A percentile compares a stretch with the other conserved stretches of the same genome.
Evolutionary conservation across 352 stramenopile species (phyloP).

Genomic region (Globisporangium lucens): DNA sequence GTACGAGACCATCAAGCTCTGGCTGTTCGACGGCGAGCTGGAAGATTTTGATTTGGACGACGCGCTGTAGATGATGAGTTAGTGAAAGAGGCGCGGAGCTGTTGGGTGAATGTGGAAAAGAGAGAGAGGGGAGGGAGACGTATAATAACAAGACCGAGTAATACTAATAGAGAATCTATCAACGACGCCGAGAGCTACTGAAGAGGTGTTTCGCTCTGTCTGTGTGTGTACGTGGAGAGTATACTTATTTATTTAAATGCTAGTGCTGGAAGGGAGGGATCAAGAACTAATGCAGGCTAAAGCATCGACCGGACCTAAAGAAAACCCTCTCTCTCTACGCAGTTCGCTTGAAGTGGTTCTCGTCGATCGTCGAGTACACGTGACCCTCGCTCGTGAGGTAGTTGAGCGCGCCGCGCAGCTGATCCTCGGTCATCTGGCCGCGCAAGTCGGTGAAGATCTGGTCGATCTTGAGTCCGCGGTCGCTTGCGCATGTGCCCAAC

Average conservation of each 20-base stretch:
- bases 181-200: background rate
- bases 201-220: background rate
- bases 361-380: slow-evolving; percentile 91
- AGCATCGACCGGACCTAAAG: background rate
- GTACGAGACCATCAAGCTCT: slow-evolving; percentile 82
- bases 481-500: slow-evolving; percentile 60
- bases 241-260: slow-evolving; percentile 7
- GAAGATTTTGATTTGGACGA: slow-evolving; percentile 67
- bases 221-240: background rate
- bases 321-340: slow-evolving; percentile 29
- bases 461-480: slow-evolving; percentile 79
- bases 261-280: background rate
- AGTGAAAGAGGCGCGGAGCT: background rate
- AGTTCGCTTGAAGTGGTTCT: slow-evolving; percentile 89
- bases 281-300: background rate
- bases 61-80: slow-evolving; percentile 13
- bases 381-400: slow-evolving; percentile 87
- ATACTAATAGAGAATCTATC: slow-evolving; percentile 16
- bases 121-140: background rate
- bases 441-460: slow-evolving; percentile 66
- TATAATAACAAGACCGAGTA: slow-evolving; percentile 16
- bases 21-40: slow-evolving; percentile 62
- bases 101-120: background rate
- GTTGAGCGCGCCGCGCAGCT: slow-evolving; percentile 67
- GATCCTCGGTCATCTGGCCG: slow-evolving; percentile 59